phyloP scores from a whole-genome alignment of 805 yeast species.

The Starmera quercuum region DNA sequence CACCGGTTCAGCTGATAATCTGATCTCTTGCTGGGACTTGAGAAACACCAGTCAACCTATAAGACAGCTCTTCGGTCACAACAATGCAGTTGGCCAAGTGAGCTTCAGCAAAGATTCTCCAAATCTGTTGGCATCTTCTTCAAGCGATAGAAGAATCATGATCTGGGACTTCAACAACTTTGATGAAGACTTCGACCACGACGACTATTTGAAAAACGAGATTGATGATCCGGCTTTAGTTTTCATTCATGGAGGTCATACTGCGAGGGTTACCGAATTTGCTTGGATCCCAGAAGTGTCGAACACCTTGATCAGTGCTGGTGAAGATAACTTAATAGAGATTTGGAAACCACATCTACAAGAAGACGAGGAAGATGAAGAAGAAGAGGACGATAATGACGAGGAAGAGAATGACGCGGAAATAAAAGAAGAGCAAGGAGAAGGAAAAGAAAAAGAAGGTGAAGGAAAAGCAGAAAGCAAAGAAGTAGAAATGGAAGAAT shows the following conservation, averaged over 20 bases:
- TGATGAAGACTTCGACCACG: constrained; percentile 46
- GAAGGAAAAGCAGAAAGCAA: not conserved
- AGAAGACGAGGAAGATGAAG: constrained; percentile 32
- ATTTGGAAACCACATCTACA: constrained; percentile 50
- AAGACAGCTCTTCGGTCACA: constrained; percentile 63
- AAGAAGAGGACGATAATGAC: constrained; percentile 18
- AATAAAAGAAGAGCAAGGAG: not conserved
- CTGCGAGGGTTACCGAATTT: constrained; percentile 57
- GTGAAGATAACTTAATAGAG: constrained; percentile 70
- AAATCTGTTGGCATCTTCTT: constrained; percentile 45
- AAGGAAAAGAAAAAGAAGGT: not conserved
- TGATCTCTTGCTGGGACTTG: constrained; percentile 69
- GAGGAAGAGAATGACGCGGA: not conserved
- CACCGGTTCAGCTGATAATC: constrained; percentile 72
- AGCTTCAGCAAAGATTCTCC: constrained; percentile 45
- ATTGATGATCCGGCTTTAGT: constrained; percentile 68
- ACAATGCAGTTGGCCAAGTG: constrained; percentile 45
- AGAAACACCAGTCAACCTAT: constrained; percentile 53
- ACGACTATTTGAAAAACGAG: constrained; percentile 45
- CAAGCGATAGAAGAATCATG: constrained; percentile 62
- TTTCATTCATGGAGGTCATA: constrained; percentile 86
- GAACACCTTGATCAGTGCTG: constrained; percentile 56
- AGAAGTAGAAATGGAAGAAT: not conserved
- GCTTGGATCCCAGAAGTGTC: constrained; percentile 57
- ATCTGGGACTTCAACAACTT: constrained; percentile 67